A percentile compares a stretch with the other conserved stretches of the same genome.
Evolutionary conservation across 2,329 filamentous ascomycete genomes (phyloP).

Genomic region (Talaromyces sp.): DNA sequence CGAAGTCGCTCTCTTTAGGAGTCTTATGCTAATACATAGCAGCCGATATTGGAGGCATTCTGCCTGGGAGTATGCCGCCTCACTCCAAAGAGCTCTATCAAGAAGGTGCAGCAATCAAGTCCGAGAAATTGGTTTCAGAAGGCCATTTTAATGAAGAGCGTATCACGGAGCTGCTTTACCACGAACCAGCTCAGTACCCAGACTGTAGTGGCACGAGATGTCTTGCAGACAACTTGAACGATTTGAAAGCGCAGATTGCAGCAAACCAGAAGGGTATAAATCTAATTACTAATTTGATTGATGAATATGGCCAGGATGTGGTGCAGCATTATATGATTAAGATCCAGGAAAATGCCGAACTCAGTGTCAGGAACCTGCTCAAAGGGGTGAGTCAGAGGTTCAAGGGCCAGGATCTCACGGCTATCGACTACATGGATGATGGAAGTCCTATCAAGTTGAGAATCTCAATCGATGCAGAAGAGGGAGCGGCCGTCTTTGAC

Average conservation of each 20-base stretch:
- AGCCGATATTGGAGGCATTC: constrained; percentile 74
- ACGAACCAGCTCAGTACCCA: constrained; percentile 67
- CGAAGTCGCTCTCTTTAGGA: not conserved
- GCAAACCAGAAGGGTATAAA: constrained; percentile 79
- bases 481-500: constrained; percentile 71
- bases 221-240: constrained; percentile 74
- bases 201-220: constrained; percentile 73
- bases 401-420: constrained; percentile 61
- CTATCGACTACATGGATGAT: constrained; percentile 78
- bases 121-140: constrained; percentile 46
- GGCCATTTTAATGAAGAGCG: constrained; percentile 67
- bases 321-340: constrained; percentile 76
- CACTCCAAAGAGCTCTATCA: constrained; percentile 64
- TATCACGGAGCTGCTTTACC: constrained; percentile 64
- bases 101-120: constrained; percentile 63
- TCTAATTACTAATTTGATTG: constrained; percentile 66
- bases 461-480: constrained; percentile 66
- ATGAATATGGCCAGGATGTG: constrained; percentile 68
- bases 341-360: constrained; percentile 74
- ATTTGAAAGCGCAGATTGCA: constrained; percentile 77
- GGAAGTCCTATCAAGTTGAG: constrained; percentile 72
- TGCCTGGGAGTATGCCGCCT: constrained; percentile 75
- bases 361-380: constrained; percentile 66
- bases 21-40: constrained; percentile 16
- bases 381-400: constrained; percentile 64